Evolutionary conservation across 208 protist species (phyloP).

Genomic region (Naegleria gruberi): DNA sequence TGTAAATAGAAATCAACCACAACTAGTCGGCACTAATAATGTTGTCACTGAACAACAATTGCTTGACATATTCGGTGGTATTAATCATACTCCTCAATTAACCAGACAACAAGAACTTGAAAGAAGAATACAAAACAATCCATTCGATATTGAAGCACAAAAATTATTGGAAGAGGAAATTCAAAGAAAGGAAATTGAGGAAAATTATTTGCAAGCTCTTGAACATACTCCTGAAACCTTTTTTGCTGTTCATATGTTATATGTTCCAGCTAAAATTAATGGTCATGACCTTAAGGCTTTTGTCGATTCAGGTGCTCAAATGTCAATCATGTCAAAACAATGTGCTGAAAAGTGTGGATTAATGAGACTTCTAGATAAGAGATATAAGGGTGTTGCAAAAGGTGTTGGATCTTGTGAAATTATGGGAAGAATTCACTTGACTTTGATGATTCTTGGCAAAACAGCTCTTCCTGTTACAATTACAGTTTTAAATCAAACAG

Average conservation of each 20-base stretch:
- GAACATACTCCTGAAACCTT: slow-evolving; percentile 89
- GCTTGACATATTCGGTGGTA: neutral
- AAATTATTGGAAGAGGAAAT: slow-evolving; percentile 18
- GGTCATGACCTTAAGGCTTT: slow-evolving; percentile 77
- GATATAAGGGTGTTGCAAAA: slow-evolving; percentile 63
- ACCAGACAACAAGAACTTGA: neutral
- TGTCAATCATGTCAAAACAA: slow-evolving; percentile 61
- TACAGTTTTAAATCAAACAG: slow-evolving; percentile 60
- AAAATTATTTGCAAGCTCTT: slow-evolving; percentile 72
- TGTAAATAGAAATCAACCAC: too few relatives aligned
- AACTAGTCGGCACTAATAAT: neutral
- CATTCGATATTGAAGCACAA: slow-evolving; percentile 19
- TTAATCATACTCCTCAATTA: neutral
- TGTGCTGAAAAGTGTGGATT: slow-evolving; percentile 74
- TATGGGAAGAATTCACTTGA: slow-evolving; percentile 79
- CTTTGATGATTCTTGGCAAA: slow-evolving; percentile 59
- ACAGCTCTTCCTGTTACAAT: slow-evolving; percentile 67
- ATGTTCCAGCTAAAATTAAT: slow-evolving; percentile 78
- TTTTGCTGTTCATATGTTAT: slow-evolving; percentile 74
- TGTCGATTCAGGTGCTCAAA: slow-evolving; percentile 76
- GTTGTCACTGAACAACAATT: neutral
- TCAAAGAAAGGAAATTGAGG: slow-evolving; percentile 57
- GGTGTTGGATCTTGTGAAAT: slow-evolving; percentile 78
- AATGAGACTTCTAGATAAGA: slow-evolving; percentile 68
- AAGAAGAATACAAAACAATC: neutral